Base-by-base conservation (phyloP, 805 yeast species). In the Candida maris region DNA sequence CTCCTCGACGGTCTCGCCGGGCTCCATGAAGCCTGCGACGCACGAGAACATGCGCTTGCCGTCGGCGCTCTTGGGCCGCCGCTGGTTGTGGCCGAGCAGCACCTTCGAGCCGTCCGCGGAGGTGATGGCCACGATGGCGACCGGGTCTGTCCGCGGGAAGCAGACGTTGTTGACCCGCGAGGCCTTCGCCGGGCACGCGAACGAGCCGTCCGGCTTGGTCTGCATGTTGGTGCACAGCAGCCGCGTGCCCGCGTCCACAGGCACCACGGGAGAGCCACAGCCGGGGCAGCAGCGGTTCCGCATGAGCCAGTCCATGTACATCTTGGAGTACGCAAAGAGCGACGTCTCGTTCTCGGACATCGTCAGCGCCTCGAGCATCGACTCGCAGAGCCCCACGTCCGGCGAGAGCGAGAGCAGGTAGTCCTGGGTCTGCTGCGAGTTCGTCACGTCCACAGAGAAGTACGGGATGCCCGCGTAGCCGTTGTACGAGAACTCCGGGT, bases 1-100 rank as follows among this genome's bases (percentile, higher is more conserved):
- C 31, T 77, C 81, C 60, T 91, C 97, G 15, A 91, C 78, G 2
- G 94, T 78, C 64, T 91, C 98, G 19, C 89, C 83, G 1, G 96
- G 96, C 59, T 91, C 98, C 77, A 91, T 79, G 60, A 93, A 93
- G 4, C 97, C 98, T 4, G 97, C 96, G 35, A 94, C 76, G 53
- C 95, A 82, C 13, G 91, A 73, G 61, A 81, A 91, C 79, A 86
- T 75, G 34, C 64, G 57, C 32, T 48, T 39, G 1, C 42, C 41
- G 10, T n/a, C 42, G 34, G 38, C 65, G 19, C 26, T 36, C 13
- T 41, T 32, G 5, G 78, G 76, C 52, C 75, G 75, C 37, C 95
- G 67, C 47, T 71, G 77, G 42, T 78, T 76, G 35, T 85, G 71
- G 2, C 89, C 95, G 12, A 91, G 64, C 21, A 91, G 70, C 12